Percentiles rank a stretch among this genome's conserved stretches.
Conservation (phyloP, 768 basidiomycete genomes). For the Royoungia palumana region DNA sequence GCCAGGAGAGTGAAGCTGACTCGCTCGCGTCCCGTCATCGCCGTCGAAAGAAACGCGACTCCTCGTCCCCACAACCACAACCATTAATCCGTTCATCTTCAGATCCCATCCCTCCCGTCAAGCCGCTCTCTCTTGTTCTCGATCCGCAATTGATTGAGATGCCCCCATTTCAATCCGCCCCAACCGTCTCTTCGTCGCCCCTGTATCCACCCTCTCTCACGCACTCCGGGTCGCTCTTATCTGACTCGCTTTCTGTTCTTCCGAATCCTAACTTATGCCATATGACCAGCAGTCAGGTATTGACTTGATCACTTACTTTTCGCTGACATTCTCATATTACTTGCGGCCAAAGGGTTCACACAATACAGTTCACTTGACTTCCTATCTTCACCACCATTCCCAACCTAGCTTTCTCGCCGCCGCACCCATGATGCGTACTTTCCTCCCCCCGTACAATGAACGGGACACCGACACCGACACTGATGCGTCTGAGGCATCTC, state of each 20-base stretch:
- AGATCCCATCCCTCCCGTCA: conserved; percentile 1
- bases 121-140: conserved; percentile 13
- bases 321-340: conserved; percentile 23
- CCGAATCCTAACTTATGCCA: conserved; percentile 10
- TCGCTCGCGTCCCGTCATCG: conserved; percentile 22
- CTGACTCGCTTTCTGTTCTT: conserved; percentile 9
- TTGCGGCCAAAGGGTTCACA: conserved; percentile 23
- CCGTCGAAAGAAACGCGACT: conserved; percentile 17
- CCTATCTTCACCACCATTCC: neutral
- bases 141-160: conserved; percentile 27
- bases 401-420: neutral
- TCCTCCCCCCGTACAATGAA: conserved; percentile 7
- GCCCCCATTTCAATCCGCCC: conserved; percentile 11
- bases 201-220: conserved; percentile 2
- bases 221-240: conserved; percentile 6
- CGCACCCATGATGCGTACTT: conserved; percentile 4
- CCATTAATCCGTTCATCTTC: neutral
- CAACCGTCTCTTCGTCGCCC: neutral
- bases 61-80: conserved; percentile 1
- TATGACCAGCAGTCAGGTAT: conserved; percentile 30
- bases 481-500: conserved; percentile 11
- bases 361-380: conserved; percentile 3
- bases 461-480: conserved; percentile 10
- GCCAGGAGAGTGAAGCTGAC: conserved; percentile 32
- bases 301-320: conserved; percentile 20